Evolutionary conservation across 2,329 filamentous ascomycete genomes (phyloP).

Genomic region (Pseudocercospora cruenta): DNA sequence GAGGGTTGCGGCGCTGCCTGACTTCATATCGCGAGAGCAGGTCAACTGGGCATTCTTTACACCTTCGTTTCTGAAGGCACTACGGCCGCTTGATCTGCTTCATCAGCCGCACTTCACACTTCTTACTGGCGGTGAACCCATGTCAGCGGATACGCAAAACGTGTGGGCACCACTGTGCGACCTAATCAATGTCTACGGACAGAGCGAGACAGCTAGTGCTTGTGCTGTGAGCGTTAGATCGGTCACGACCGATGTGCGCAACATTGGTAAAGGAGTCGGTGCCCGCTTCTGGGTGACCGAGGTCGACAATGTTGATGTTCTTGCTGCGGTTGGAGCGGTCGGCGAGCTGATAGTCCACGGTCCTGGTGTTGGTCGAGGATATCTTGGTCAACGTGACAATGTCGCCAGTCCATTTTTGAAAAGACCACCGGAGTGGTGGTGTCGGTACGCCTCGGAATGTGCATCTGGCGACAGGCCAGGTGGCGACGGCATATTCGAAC

Average conservation of each 20-base stretch:
- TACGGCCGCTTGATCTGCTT: neutral
- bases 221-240: neutral
- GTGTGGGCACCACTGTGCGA: neutral
- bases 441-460: neutral
- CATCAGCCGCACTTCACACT: neutral
- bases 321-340: neutral
- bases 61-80: neutral
- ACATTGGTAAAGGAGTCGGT: neutral
- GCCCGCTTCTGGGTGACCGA: neutral
- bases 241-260: neutral
- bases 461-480: neutral
- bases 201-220: neutral
- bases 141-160: neutral
- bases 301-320: neutral
- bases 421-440: neutral
- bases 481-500: neutral
- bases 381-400: neutral
- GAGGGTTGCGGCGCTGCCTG: neutral
- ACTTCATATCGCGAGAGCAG: neutral
- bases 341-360: neutral
- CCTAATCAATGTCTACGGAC: neutral
- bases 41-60: neutral
- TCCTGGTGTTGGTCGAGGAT: neutral
- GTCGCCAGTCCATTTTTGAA: neutral
- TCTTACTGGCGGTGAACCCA: neutral